Evolutionary conservation across 805 yeast genomes (phyloP).

Genomic region (Saccharomycopsis sp.): DNA sequence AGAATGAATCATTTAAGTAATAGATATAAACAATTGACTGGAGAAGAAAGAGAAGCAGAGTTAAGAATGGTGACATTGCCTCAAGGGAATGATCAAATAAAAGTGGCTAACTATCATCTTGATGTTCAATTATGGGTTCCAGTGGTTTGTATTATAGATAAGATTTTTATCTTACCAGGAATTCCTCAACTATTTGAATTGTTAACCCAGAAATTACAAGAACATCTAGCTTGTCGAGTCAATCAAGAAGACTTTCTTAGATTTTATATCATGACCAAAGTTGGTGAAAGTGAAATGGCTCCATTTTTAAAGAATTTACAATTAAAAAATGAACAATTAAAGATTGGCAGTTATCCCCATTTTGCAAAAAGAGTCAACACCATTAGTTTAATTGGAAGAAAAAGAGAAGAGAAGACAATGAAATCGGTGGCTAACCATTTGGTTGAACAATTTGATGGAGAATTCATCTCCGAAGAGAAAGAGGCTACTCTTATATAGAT

Average conservation of each 20-base stretch:
- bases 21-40: constrained; percentile 16
- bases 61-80: constrained; percentile 79
- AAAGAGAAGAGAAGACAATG: too few relatives aligned
- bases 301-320: constrained; percentile 49
- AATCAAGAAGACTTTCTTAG: constrained; percentile 26
- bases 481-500: too few relatives aligned
- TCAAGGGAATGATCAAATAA: constrained; percentile 7
- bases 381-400: constrained; percentile 71
- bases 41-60: constrained; percentile 45
- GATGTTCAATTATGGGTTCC: constrained; percentile 72
- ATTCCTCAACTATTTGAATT: constrained; percentile 63
- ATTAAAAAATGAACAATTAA: constrained; percentile 29
- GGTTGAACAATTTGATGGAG: too few relatives aligned
- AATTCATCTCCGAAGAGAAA: too few relatives aligned
- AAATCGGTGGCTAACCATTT: too few relatives aligned
- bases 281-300: constrained; percentile 61
- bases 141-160: constrained; percentile 52
- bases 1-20: constrained; percentile 39
- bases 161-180: constrained; percentile 72
- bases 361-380: constrained; percentile 52
- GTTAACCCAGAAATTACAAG: constrained; percentile 37
- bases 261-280: constrained; percentile 49
- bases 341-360: constrained; percentile 84
- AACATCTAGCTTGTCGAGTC: constrained; percentile 28
- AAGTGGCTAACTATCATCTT: constrained; percentile 38